phyloP scores from a whole-genome alignment of 2,329 filamentous ascomycete species.

The Alternaria solani region DNA sequence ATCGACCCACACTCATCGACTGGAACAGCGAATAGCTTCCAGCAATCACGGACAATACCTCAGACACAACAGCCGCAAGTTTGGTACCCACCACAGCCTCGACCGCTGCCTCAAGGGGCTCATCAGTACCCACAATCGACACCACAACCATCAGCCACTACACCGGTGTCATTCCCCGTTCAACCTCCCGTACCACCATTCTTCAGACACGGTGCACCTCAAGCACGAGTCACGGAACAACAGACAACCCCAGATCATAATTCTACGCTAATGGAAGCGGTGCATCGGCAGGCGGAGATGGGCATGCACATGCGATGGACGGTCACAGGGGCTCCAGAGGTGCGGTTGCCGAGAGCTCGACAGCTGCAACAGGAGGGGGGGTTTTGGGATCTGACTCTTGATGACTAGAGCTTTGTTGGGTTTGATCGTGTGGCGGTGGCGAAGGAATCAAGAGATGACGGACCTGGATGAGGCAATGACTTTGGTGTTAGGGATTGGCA shows the following conservation, averaged over 20 bases:
- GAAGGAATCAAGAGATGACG: not conserved
- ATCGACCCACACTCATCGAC: no score
- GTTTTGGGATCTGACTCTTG: not conserved
- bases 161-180: no score
- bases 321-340: no score
- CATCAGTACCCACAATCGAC: no score
- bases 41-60: no score
- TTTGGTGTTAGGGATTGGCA: not conserved
- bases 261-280: not conserved
- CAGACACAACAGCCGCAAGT: no score
- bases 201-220: not conserved
- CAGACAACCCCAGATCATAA: accelerated
- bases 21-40: no score
- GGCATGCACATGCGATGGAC: not conserved
- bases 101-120: no score
- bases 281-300: not conserved
- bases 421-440: not conserved
- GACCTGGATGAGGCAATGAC: not conserved
- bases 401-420: not conserved
- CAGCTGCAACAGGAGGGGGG: not conserved
- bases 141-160: no score
- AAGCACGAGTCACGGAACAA: not conserved
- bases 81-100: no score
- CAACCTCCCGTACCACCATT: not conserved
- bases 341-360: not conserved